Evolutionary conservation across 2,329 filamentous ascomycete genomes (phyloP).

Genomic region (Alternaria dauci): DNA sequence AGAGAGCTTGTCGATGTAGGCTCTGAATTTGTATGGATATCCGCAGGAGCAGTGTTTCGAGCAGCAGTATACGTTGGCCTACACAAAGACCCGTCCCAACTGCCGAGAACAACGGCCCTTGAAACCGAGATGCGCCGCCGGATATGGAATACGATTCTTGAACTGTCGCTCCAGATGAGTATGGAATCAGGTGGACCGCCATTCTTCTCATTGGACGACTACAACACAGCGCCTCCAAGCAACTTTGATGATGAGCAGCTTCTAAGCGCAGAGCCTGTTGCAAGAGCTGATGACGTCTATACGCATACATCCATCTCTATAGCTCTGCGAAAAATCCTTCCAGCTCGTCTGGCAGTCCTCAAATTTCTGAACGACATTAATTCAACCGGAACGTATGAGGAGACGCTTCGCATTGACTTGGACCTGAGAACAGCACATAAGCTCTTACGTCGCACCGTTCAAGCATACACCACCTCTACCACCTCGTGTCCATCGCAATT

Average conservation of each 20-base stretch:
- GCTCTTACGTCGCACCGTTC: constrained; percentile 26
- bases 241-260: constrained; percentile 56
- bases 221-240: constrained; percentile 48
- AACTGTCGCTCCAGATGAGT: constrained; percentile 50
- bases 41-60: constrained; percentile 50
- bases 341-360: constrained; percentile 48
- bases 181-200: constrained; percentile 49
- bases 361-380: constrained; percentile 41
- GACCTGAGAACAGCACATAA: constrained; percentile 33
- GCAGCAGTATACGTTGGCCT: constrained; percentile 53
- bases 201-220: constrained; percentile 47
- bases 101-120: constrained; percentile 35
- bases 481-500: constrained; percentile 17
- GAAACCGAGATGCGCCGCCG: constrained; percentile 43
- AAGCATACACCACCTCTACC: constrained; percentile 11
- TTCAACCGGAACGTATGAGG: constrained; percentile 35
- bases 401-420: constrained; percentile 38
- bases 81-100: constrained; percentile 50
- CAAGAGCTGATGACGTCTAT: constrained; percentile 37
- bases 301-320: constrained; percentile 50
- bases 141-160: constrained; percentile 49
- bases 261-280: constrained; percentile 30
- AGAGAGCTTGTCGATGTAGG: constrained; percentile 48
- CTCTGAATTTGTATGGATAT: constrained; percentile 50
- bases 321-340: constrained; percentile 49